Evolutionary conservation across 345 rosid genomes (phyloP).

Genomic region (Populus euphratica): DNA sequence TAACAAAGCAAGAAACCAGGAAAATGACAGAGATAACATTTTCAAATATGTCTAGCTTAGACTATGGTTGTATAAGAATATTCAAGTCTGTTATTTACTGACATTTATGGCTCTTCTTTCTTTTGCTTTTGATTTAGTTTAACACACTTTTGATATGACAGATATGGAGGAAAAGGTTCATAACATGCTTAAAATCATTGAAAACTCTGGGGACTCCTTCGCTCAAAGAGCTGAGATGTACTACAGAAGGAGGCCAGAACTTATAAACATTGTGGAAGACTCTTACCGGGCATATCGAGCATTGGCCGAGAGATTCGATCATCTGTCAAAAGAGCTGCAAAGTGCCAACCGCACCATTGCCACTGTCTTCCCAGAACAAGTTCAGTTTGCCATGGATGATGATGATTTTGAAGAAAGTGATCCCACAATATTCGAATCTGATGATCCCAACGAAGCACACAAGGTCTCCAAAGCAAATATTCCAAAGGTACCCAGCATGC

Average conservation of each 20-base stretch:
- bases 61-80: background rate
- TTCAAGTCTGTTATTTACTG: background rate
- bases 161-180: constrained; percentile 72
- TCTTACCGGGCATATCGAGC: constrained; percentile 63
- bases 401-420: constrained; percentile 30
- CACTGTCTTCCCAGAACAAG: constrained; percentile 64
- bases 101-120: background rate
- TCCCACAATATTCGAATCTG: constrained; percentile 8
- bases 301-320: constrained; percentile 69
- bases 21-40: background rate
- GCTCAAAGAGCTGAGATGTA: constrained; percentile 74
- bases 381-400: constrained; percentile 48
- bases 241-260: constrained; percentile 71
- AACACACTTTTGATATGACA: constrained; percentile 16
- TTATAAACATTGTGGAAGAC: constrained; percentile 59
- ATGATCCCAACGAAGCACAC: constrained; percentile 1
- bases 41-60: too few relatives aligned
- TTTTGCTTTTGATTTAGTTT: background rate
- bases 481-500: constrained; percentile 44
- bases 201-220: constrained; percentile 71
- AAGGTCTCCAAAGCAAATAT: constrained; percentile 24
- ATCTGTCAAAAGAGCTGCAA: constrained; percentile 67
- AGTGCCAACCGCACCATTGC: constrained; percentile 78
- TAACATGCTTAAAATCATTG: constrained; percentile 53
- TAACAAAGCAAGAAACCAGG: background rate